Conservation (phyloP, 345 rosid genomes). For the Pistacia atlantica region DNA sequence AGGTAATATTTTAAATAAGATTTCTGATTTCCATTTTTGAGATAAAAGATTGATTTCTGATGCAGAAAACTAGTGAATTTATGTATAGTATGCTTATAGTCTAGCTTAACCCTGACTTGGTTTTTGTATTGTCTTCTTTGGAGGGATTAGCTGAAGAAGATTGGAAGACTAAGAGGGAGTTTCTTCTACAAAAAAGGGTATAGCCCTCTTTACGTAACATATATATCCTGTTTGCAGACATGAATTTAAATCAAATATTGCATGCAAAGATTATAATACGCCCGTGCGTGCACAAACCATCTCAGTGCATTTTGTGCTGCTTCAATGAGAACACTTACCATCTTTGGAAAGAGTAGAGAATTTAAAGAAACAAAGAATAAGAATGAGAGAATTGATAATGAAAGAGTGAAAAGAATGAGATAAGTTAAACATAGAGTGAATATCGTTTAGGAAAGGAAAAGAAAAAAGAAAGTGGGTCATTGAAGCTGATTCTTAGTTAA, state of each 20-base stretch:
- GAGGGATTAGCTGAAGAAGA: constrained; percentile 92
- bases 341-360: too few relatives aligned
- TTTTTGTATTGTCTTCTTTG: constrained; percentile 28
- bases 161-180: constrained; percentile 84
- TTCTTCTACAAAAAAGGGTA: constrained; percentile 84
- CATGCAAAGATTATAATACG: too few relatives aligned
- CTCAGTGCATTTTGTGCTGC: not conserved
- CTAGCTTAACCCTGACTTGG: constrained; percentile 14
- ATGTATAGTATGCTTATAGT: not conserved
- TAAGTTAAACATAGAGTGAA: too few relatives aligned
- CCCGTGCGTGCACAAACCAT: not conserved
- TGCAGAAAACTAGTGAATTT: constrained; percentile 13
- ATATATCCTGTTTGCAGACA: too few relatives aligned
- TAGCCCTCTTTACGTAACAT: not conserved
- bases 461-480: too few relatives aligned
- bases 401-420: not conserved
- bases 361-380: not conserved
- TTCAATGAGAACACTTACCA: too few relatives aligned
- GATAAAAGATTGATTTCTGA: not conserved
- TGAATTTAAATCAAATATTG: too few relatives aligned
- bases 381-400: not conserved
- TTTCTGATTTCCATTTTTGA: not conserved
- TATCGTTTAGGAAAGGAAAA: too few relatives aligned
- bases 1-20: constrained; percentile 41
- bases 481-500: too few relatives aligned